Conservation (phyloP, 495 filamentous ascomycete species). For the Daldinia decipiens region DNA sequence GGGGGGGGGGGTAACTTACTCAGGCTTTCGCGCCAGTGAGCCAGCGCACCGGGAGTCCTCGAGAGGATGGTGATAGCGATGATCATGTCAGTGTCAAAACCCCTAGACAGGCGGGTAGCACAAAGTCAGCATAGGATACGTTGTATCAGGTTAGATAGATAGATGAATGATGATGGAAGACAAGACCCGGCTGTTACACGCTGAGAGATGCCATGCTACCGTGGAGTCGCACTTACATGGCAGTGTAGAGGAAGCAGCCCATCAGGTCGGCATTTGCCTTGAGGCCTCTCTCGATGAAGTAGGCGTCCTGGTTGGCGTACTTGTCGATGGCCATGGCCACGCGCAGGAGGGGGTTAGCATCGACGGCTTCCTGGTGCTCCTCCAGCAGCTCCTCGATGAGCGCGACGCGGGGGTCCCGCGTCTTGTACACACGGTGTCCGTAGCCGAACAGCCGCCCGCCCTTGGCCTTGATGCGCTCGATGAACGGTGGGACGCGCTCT, state of each 20-base stretch:
- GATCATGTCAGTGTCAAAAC: slow-evolving; percentile 45
- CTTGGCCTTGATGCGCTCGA: slow-evolving; percentile 62
- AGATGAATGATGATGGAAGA: neutral
- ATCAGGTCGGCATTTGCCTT: slow-evolving; percentile 69
- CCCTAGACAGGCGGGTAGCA: slow-evolving; percentile 19
- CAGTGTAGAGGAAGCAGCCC: slow-evolving; percentile 65
- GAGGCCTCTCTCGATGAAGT: slow-evolving; percentile 59
- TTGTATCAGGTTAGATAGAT: too few species aligned
- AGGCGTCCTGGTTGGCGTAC: slow-evolving; percentile 61
- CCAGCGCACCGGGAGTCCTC: slow-evolving; percentile 44
- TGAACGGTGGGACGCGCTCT: slow-evolving; percentile 58
- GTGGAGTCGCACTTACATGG: slow-evolving; percentile 51
- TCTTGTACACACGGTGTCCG: slow-evolving; percentile 68
- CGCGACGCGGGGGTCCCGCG: slow-evolving; percentile 61
- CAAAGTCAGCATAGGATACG: slow-evolving; percentile 5
- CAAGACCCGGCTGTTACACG: slow-evolving; percentile 2
- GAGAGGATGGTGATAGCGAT: slow-evolving; percentile 45
- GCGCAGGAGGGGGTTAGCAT: slow-evolving; percentile 57
- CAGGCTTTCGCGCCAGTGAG: slow-evolving; percentile 50
- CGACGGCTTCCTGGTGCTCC: slow-evolving; percentile 51
- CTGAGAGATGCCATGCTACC: neutral
- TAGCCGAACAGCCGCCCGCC: slow-evolving; percentile 67
- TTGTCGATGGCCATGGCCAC: slow-evolving; percentile 63
- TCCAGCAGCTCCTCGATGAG: slow-evolving; percentile 60
- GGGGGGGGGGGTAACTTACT: slow-evolving; percentile 29